Evolutionary conservation across 352 stramenopile species (phyloP).

Genomic region (Phytophthora chlamydospora): DNA sequence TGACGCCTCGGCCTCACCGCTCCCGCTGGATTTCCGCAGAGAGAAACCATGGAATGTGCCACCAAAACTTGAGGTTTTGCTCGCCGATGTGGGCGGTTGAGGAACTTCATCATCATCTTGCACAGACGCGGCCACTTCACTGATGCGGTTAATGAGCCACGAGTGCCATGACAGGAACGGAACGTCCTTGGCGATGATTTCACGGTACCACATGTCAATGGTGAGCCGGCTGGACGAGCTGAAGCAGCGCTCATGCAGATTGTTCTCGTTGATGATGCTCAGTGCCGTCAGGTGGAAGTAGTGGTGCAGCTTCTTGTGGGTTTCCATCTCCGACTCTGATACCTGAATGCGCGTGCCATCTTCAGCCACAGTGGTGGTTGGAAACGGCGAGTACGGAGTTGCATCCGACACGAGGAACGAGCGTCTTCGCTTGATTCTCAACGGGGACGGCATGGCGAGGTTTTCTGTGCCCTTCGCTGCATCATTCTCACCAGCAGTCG

Average conservation of each 20-base stretch:
- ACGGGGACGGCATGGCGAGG: slow-evolving; percentile 19
- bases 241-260: slow-evolving; percentile 80
- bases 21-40: slow-evolving; percentile 23
- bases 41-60: slow-evolving; percentile 36
- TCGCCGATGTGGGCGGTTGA: slow-evolving; percentile 8
- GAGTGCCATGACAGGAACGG: slow-evolving; percentile 83
- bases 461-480: background rate
- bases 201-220: slow-evolving; percentile 86
- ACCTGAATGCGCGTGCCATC: slow-evolving; percentile 47
- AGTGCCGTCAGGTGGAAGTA: slow-evolving; percentile 89
- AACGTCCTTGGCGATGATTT: slow-evolving; percentile 70
- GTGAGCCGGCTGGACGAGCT: slow-evolving; percentile 82
- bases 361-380: slow-evolving; percentile 29
- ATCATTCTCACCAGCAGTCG: slow-evolving; percentile 3
- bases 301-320: slow-evolving; percentile 85
- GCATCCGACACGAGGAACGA: slow-evolving; percentile 27
- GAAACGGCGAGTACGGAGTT: slow-evolving; percentile 47
- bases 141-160: slow-evolving; percentile 88
- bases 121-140: slow-evolving; percentile 56
- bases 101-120: slow-evolving; percentile 38
- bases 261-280: slow-evolving; percentile 89
- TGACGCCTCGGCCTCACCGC: slow-evolving; percentile 6
- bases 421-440: slow-evolving; percentile 31
- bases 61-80: slow-evolving; percentile 14
- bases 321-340: slow-evolving; percentile 67